phyloP scores from a whole-genome alignment of 169 alveolate species.

The Plasmodium coatneyi region DNA sequence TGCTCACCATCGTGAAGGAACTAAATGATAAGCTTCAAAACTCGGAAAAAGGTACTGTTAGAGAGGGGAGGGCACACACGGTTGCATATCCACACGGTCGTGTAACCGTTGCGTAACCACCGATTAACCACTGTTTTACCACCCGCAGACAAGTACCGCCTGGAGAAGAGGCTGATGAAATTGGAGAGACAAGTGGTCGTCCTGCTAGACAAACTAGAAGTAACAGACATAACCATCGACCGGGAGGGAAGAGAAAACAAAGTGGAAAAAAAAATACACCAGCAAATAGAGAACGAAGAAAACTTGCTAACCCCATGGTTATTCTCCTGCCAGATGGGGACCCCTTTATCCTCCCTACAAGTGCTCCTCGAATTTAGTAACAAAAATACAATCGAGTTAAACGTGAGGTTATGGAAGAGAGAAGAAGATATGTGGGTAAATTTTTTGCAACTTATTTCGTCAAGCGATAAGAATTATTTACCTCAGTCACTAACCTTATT shows the following conservation, averaged over 20 bases:
- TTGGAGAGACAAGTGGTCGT: conserved; percentile 79
- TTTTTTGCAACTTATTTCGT: conserved; percentile 86
- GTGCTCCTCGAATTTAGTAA: conserved; percentile 90
- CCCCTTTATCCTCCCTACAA: conserved; percentile 92
- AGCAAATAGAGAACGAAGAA: conserved; percentile 80
- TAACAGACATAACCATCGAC: conserved; percentile 9
- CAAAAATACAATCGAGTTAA: conserved; percentile 88
- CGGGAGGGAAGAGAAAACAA: conserved; percentile 18
- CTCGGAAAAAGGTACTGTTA: conserved; percentile 87
- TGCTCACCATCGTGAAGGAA: conserved; percentile 90
- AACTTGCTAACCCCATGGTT: conserved; percentile 92
- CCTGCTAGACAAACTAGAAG: conserved; percentile 78
- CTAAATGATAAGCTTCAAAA: conserved; percentile 90
- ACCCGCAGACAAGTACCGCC: conserved; percentile 8
- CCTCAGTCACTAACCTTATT: conserved; percentile 40
- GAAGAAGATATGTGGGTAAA: conserved; percentile 92
- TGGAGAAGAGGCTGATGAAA: conserved; percentile 75
- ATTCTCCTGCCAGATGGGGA: conserved; percentile 91
- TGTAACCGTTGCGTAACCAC: not conserved
- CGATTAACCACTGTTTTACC: not conserved
- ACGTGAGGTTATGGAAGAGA: conserved; percentile 90
- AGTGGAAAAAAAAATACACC: conserved; percentile 18
- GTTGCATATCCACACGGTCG: not conserved
- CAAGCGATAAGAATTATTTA: conserved; percentile 63
- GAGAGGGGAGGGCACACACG: not conserved